Evolutionary conservation across 257 asterid species (phyloP).

Genomic region (Primulina huaijiensis): DNA sequence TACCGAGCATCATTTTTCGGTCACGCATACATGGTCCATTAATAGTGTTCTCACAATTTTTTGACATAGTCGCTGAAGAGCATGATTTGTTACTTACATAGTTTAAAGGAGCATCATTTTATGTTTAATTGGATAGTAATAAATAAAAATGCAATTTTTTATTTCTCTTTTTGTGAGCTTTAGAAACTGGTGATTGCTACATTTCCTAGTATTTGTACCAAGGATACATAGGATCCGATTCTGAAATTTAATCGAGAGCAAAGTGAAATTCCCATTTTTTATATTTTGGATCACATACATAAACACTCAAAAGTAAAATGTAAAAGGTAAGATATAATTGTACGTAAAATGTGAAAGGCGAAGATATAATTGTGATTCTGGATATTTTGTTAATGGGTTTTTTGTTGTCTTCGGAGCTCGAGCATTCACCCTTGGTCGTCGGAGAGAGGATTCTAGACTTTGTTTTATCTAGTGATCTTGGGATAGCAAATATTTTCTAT

Average conservation of each 20-base stretch:
- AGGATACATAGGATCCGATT: not conserved
- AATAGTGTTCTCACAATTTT: constrained; percentile 29
- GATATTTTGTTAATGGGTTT: too few relatives aligned
- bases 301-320: too few relatives aligned
- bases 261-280: too few relatives aligned
- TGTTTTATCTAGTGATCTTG: too few relatives aligned
- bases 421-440: too few relatives aligned
- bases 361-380: too few relatives aligned
- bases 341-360: too few relatives aligned
- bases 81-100: constrained; percentile 31
- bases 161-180: not conserved
- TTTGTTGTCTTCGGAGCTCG: too few relatives aligned
- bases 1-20: constrained; percentile 41
- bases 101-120: constrained; percentile 24
- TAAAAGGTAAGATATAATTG: too few relatives aligned
- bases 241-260: not conserved
- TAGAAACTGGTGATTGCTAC: not conserved
- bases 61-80: constrained; percentile 31
- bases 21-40: constrained; percentile 22
- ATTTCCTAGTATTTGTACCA: not conserved
- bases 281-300: too few relatives aligned
- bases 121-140: constrained; percentile 30
- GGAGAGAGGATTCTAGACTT: too few relatives aligned
- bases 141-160: constrained; percentile 36
- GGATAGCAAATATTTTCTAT: too few relatives aligned